Percentiles rank a stretch among this genome's conserved stretches.
Conservation (phyloP, 148 eudicot species). For the Persicaria maculosa region DNA sequence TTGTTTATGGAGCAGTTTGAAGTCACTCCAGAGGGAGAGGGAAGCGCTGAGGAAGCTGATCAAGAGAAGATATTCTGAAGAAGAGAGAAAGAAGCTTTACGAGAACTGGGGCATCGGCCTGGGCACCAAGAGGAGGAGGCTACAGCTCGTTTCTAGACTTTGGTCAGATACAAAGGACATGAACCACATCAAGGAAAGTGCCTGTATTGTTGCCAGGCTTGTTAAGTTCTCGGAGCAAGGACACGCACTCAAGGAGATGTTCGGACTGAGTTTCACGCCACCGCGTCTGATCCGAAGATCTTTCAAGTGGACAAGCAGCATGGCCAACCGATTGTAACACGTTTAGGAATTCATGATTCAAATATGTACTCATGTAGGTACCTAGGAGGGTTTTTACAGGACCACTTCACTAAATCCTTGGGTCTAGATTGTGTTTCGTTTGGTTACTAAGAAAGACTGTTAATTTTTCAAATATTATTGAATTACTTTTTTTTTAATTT, state of each 20-base stretch:
- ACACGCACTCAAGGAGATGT: constrained; percentile 67
- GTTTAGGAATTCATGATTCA: constrained; percentile 14
- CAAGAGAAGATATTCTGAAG: constrained; percentile 49
- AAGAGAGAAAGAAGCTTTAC: constrained; percentile 56
- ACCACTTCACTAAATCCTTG: too few species aligned
- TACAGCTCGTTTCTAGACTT: constrained; percentile 52
- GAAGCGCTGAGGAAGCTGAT: constrained; percentile 63
- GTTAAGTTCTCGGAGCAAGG: constrained; percentile 66
- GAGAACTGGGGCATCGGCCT: constrained; percentile 53
- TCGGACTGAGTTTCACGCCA: constrained; percentile 78
- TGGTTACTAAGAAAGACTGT: too few species aligned
- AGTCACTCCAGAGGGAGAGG: constrained; percentile 62
- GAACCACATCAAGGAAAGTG: constrained; percentile 47
- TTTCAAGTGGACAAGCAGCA: constrained; percentile 50
- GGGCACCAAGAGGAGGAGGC: constrained; percentile 58
- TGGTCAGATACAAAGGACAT: constrained; percentile 54
- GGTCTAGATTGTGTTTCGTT: too few species aligned
- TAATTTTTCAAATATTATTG: too few species aligned
- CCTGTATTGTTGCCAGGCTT: constrained; percentile 58
- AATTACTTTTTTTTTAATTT: too few species aligned
- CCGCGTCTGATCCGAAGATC: constrained; percentile 44
- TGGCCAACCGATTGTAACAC: constrained; percentile 29
- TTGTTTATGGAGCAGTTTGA: constrained; percentile 41
- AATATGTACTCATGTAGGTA: too few species aligned
- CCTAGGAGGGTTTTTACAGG: too few species aligned